Percentiles rank a stretch among this genome's conserved stretches.
Evolutionary conservation across 352 stramenopile genomes (phyloP).

Genomic region (Pythium brachiatum): DNA sequence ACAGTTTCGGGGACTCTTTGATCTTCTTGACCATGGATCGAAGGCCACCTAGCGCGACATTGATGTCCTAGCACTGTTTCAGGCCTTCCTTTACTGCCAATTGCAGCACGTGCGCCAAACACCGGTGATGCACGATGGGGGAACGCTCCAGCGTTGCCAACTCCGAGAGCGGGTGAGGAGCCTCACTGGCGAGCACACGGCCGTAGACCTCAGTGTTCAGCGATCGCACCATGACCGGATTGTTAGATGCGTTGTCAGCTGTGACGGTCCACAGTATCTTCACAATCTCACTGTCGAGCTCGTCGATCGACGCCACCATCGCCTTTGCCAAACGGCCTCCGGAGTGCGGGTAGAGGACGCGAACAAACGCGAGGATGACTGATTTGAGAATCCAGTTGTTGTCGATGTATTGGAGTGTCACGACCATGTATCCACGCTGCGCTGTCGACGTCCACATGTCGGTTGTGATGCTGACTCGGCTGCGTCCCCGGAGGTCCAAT

Average conservation of each 20-base stretch:
- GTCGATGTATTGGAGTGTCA: constrained; percentile 24
- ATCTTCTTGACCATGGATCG: background rate
- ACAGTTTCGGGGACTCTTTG: background rate
- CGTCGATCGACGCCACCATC: background rate
- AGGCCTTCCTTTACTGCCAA: constrained; percentile 1
- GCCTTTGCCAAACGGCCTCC: background rate
- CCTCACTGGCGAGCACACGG: background rate
- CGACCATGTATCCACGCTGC: constrained; percentile 22
- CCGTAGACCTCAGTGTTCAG: background rate
- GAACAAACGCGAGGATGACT: constrained; percentile 22
- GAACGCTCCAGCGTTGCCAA: no score
- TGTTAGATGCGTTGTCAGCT: constrained; percentile 11
- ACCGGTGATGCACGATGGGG: background rate
- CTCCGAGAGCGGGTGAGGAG: background rate
- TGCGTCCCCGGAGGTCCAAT: background rate
- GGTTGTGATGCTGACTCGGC: constrained; percentile 13
- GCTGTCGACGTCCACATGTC: constrained; percentile 27
- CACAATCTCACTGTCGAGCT: background rate
- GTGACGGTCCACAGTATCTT: background rate
- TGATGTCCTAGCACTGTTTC: no score
- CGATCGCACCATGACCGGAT: background rate
- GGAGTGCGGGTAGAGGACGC: constrained; percentile 18
- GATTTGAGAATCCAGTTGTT: background rate
- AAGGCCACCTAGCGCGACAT: no score
- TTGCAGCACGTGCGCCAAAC: constrained; percentile 8